These are phyloP conservation scores for Myriosclerotinia scirpicola DNA, from an alignment of 2,329 filamentous ascomycete genomes.

Conservation along the genomic window DNA sequence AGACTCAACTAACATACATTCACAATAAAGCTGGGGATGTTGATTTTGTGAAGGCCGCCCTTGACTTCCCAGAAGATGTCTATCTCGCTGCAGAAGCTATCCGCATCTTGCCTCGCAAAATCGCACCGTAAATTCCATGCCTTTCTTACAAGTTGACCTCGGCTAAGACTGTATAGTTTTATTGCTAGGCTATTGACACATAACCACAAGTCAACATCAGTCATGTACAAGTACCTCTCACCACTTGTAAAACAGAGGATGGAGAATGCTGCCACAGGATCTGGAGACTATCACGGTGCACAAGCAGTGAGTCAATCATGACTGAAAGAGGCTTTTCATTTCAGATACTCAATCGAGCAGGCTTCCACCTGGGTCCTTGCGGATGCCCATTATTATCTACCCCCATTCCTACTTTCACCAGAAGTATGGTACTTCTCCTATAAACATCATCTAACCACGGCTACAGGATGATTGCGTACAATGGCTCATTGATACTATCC, in stretches of 20 bases:
- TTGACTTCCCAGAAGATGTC: constrained; percentile 7
- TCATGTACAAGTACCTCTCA: neutral
- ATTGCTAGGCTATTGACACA: neutral
- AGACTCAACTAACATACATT: neutral
- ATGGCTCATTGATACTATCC: constrained; percentile 1
- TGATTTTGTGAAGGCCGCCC: neutral
- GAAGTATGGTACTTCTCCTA: neutral
- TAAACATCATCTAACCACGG: neutral
- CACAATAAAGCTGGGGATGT: neutral
- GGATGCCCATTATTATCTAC: neutral
- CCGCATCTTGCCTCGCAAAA: neutral
- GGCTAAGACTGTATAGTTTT: neutral
- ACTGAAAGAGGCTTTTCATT: neutral
- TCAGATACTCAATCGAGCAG: neutral
- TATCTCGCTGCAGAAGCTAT: constrained; percentile 6
- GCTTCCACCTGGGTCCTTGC: neutral
- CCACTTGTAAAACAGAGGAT: neutral
- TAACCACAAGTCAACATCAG: neutral
- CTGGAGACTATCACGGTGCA: neutral
- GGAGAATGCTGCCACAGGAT: neutral
- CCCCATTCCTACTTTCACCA: neutral
- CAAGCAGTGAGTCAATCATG: neutral
- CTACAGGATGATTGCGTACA: neutral
- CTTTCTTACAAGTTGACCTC: neutral
- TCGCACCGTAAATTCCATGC: neutral